Evolutionary conservation across 2,329 filamentous ascomycete genomes (phyloP), one percentile per base, ranked within the genome.

Genomic region (Aspergillus floridensis): DNA sequence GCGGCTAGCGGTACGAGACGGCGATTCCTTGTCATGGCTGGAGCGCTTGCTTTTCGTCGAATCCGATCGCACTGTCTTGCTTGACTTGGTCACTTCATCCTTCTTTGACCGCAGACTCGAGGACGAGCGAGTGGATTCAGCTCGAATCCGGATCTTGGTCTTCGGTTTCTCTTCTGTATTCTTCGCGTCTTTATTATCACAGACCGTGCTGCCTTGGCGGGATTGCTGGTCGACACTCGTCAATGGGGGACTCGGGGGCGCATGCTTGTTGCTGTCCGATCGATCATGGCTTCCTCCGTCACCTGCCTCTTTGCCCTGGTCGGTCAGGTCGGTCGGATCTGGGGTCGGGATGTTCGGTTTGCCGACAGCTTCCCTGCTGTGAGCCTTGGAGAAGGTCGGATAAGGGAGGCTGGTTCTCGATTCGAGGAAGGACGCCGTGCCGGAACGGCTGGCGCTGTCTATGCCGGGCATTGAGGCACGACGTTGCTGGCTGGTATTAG

Each of bases 341-440:
- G 90, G 90, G 1, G 90, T 92, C 63, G 86, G 81, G 60, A 81
- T 76, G 58, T 74, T 72, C 32, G 70, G 68, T 57, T 75, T 63
- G 70, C 86, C 82, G 56, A 96, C 85, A 49, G 87, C 86, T 78
- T 97, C 93, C 75, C 92, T 95, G 81, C 92, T 96, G 75, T 96
- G 91, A 12, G 90, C 90, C 77, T 96, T 97, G 77, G 90, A 95
- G 76, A 96, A 92, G 11, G 84, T 83, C 1, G 92, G 91, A 72
- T 96, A 96, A 6, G 91, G 88, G 47, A 90, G 72, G 62, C 82
- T 84, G 29, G 76, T 70, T 63, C 77, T 79, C 51, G 77, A 79
- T 53, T 78, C 78, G 57, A 77, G 69, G 63, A 78, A 76, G 21
- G 74, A 77, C 59, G 72, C 72, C 51, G 73, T 68, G 49, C 65